These are phyloP conservation scores for Ophiostoma ulmi DNA, from an alignment of 2,329 filamentous ascomycete species.

Conservation along the genomic window DNA sequence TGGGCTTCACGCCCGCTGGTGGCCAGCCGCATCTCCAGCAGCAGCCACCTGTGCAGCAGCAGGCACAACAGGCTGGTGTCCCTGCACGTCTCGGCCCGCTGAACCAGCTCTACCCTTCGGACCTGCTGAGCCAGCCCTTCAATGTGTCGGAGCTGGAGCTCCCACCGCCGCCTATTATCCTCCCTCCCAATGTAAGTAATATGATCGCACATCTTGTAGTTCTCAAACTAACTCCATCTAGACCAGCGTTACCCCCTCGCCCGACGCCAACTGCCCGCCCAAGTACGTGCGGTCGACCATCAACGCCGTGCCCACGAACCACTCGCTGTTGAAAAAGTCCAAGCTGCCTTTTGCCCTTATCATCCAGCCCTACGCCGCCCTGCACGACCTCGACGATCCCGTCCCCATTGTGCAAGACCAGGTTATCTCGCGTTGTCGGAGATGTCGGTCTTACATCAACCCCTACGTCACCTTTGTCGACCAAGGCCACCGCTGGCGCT, in stretches of 20 bases:
- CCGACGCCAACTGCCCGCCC: slow-evolving; percentile 81
- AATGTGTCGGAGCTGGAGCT: slow-evolving; percentile 89
- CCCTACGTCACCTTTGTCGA: slow-evolving; percentile 95
- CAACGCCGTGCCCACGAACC: slow-evolving; percentile 87
- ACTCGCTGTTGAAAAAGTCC: slow-evolving; percentile 92
- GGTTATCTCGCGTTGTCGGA: slow-evolving; percentile 91
- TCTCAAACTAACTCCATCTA: slow-evolving; percentile 35
- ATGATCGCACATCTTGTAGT: background rate
- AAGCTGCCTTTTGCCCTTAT: slow-evolving; percentile 92
- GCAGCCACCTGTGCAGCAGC: slow-evolving; percentile 49
- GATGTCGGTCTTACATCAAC: slow-evolving; percentile 96
- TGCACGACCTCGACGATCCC: slow-evolving; percentile 87
- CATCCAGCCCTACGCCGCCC: slow-evolving; percentile 88
- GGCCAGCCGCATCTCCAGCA: slow-evolving; percentile 38
- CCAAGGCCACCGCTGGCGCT: slow-evolving; percentile 95
- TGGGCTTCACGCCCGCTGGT: slow-evolving; percentile 69
- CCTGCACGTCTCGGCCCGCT: slow-evolving; percentile 49
- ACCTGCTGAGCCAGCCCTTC: slow-evolving; percentile 87
- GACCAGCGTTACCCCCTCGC: slow-evolving; percentile 87
- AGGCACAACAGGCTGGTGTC: slow-evolving; percentile 41
- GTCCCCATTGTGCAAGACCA: slow-evolving; percentile 93
- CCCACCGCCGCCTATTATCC: slow-evolving; percentile 81
- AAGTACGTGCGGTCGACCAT: slow-evolving; percentile 95
- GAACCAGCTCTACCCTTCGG: slow-evolving; percentile 88
- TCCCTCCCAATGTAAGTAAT: slow-evolving; percentile 78